Evolutionary conservation across 306 rosid genomes (phyloP).

Genomic region (Sicyos baderoa): DNA sequence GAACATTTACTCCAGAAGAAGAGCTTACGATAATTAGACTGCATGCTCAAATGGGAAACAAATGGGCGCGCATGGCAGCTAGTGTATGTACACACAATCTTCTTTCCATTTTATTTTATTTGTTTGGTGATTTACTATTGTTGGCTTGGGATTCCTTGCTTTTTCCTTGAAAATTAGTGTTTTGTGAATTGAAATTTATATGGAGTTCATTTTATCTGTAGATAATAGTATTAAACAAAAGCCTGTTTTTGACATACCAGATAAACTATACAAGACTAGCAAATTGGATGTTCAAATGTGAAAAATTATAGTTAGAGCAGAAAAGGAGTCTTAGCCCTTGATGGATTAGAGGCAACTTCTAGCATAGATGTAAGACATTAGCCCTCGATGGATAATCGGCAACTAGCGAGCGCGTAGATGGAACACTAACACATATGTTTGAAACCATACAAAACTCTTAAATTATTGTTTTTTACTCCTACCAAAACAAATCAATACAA

Average conservation of each 20-base stretch:
- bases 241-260: background rate
- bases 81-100: slow-evolving; percentile 48
- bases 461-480: too few relatives aligned
- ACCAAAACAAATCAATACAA: too few relatives aligned
- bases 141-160: background rate
- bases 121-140: background rate
- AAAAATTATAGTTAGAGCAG: background rate
- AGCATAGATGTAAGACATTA: too few relatives aligned
- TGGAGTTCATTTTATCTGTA: slow-evolving; percentile 2
- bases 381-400: too few relatives aligned
- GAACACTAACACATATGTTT: too few relatives aligned
- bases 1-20: slow-evolving; percentile 73
- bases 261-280: slow-evolving; percentile 7
- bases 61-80: slow-evolving; percentile 98
- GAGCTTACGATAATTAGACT: slow-evolving; percentile 71
- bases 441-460: too few relatives aligned
- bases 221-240: background rate
- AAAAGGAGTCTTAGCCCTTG: too few relatives aligned
- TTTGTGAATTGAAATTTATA: slow-evolving; percentile 1
- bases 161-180: background rate
- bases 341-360: too few relatives aligned
- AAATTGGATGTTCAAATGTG: background rate
- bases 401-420: too few relatives aligned
- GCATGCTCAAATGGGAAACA: slow-evolving; percentile 87
- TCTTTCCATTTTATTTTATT: slow-evolving; percentile 18